Base-by-base conservation (phyloP, 805 yeast species). In the Nadsonia fulvescens region DNA sequence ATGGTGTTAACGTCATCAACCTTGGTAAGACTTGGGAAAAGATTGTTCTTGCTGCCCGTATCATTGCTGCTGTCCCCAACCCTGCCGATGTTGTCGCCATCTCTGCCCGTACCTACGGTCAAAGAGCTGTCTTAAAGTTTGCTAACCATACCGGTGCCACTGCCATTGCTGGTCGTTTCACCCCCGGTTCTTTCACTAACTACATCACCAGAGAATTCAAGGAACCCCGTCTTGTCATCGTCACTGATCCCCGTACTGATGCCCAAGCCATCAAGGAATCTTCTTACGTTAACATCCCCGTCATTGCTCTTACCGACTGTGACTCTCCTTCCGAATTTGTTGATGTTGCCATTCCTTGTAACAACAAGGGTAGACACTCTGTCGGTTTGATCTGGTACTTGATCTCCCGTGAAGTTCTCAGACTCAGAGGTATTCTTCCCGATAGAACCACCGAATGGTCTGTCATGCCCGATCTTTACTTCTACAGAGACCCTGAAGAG, bases 401-500 rank as follows among this genome's bases (percentile, higher is more conserved):
- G 65, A 61, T 89, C 51, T 89, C 98, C 54, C 81, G 99, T 68
- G 99, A 89, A 70, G 96, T 89, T 51, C 73, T 89, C 58, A 81
- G 99, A 70, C 76, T 89, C 63, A 78, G 94, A 70, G 98, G 99
- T 58, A 73, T 82, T 56, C 63, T 89, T 49, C 82, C 91, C 57
- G 76, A 78, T 79, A 82, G 99, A 73, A 57, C 77, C 47, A 79
- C 89, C 62, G 74, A 77, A 61, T 89, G 99, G 99, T 66, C 91
- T 48, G 89, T 89, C 58, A 89, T 89, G 98, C 96, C 96, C 62
- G 99, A 89, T 70, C 74, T 89, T 63, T 89, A 83, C 83, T 89
- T 89, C 83, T 89, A 89, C 95, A 89, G 99, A 75, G 94, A 89
- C 70, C 98, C 99, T 56, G 96, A 86, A 70, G 99, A 89, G 67